phyloP scores from a whole-genome alignment of 441 rosid genomes.

The Aquilaria agallochum region DNA sequence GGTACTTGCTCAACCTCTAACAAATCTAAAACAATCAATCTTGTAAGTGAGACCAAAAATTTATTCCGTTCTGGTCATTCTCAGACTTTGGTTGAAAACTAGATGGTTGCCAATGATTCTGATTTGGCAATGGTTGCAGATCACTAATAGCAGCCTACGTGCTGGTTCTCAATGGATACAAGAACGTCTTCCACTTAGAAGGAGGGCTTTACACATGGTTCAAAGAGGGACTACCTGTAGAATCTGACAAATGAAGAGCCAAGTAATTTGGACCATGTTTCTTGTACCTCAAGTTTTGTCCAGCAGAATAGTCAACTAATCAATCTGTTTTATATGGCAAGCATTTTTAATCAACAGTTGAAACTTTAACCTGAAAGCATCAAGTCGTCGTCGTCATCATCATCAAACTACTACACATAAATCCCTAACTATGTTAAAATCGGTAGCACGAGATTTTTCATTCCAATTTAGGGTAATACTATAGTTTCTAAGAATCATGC shows the following conservation, averaged over 20 bases:
- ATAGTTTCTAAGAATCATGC: too few relatives aligned
- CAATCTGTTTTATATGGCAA: too few relatives aligned
- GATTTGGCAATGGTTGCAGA: conserved; percentile 36
- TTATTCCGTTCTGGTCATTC: not conserved
- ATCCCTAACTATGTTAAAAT: too few relatives aligned
- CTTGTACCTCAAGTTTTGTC: conserved; percentile 25
- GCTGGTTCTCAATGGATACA: conserved; percentile 76
- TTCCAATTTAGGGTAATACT: too few relatives aligned
- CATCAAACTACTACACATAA: too few relatives aligned
- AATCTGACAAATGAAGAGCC: conserved; percentile 38
- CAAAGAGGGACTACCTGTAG: conserved; percentile 74
- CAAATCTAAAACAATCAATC: not conserved
- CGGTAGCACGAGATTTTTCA: too few relatives aligned
- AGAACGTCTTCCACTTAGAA: conserved; percentile 77
- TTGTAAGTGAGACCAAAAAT: too few relatives aligned
- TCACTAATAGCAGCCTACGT: conserved; percentile 93
- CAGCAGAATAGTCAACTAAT: not conserved
- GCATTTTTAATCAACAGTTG: too few relatives aligned
- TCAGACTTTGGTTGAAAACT: not conserved
- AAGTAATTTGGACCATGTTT: conserved; percentile 9
- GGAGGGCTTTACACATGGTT: conserved; percentile 84
- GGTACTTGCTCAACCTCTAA: conserved; percentile 30
- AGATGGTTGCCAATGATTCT: not conserved
- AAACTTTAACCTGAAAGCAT: too few relatives aligned
- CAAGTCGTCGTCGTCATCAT: too few relatives aligned